Conservation (phyloP, 176 grass and related monocot species). For the Avena atlantica region DNA sequence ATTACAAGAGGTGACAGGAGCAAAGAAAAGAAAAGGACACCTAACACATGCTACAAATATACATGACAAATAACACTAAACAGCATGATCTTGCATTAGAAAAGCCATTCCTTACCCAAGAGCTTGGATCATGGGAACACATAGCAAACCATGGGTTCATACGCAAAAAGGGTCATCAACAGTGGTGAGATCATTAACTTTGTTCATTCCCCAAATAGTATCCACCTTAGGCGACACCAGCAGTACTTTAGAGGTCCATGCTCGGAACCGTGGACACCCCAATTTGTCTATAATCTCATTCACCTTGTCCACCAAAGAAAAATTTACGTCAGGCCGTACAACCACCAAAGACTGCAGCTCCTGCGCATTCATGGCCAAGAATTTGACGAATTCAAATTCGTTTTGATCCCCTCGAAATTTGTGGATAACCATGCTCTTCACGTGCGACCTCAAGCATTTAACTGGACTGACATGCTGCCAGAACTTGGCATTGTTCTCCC, state of each 20-base stretch:
- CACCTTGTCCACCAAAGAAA: neutral
- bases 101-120: neutral
- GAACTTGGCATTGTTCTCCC: neutral
- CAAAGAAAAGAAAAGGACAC: no score
- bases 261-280: neutral
- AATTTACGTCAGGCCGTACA: neutral
- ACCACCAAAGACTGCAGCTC: neutral
- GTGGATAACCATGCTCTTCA: constrained; percentile 24
- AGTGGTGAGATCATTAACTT: no score
- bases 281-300: neutral
- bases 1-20: no score
- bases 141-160: neutral
- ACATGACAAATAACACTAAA: neutral
- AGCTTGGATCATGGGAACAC: neutral
- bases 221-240: neutral
- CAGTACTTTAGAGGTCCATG: neutral
- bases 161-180: neutral
- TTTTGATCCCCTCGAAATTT: neutral
- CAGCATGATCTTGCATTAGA: neutral
- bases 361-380: neutral
- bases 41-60: no score
- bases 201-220: no score
- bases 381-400: neutral
- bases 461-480: neutral
- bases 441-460: constrained; percentile 1